phyloP scores from a whole-genome alignment of 306 rosid genomes.

The Sicyos baderoa region DNA sequence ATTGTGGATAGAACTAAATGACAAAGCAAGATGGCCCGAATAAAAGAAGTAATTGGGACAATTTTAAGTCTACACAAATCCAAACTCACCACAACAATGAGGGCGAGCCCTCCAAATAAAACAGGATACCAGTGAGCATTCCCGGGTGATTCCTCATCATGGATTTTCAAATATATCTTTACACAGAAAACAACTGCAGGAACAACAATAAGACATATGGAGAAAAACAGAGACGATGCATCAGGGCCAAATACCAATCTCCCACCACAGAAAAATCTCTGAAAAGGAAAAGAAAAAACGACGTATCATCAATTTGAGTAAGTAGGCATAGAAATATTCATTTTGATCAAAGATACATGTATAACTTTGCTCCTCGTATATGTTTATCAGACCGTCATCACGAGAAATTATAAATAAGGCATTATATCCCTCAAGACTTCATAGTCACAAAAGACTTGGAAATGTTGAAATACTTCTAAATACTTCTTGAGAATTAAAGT shows the following conservation, averaged over 20 bases:
- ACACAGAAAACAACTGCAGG: slow-evolving; percentile 72
- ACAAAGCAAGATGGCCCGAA: neutral
- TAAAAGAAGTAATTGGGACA: neutral
- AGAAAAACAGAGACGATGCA: slow-evolving; percentile 60
- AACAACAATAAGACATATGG: slow-evolving; percentile 48
- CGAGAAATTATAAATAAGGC: too few relatives aligned
- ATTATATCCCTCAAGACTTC: too few relatives aligned
- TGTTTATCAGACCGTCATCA: neutral
- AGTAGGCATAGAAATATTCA: neutral
- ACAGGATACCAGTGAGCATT: slow-evolving; percentile 39
- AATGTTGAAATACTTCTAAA: too few relatives aligned
- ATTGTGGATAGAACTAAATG: neutral
- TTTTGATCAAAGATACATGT: neutral
- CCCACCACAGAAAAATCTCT: slow-evolving; percentile 82
- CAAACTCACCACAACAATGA: slow-evolving; percentile 58
- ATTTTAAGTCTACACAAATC: neutral
- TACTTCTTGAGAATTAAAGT: too few relatives aligned
- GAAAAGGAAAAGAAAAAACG: slow-evolving; percentile 31
- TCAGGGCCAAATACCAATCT: slow-evolving; percentile 93
- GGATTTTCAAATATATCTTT: slow-evolving; percentile 37
- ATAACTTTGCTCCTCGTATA: neutral
- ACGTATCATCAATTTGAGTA: slow-evolving; percentile 24
- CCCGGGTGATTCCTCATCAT: slow-evolving; percentile 2
- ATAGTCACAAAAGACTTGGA: too few relatives aligned
- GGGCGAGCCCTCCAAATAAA: slow-evolving; percentile 36